Evolutionary conservation across 352 stramenopile genomes (phyloP).

Genomic region (Phytophthora hybrid): DNA sequence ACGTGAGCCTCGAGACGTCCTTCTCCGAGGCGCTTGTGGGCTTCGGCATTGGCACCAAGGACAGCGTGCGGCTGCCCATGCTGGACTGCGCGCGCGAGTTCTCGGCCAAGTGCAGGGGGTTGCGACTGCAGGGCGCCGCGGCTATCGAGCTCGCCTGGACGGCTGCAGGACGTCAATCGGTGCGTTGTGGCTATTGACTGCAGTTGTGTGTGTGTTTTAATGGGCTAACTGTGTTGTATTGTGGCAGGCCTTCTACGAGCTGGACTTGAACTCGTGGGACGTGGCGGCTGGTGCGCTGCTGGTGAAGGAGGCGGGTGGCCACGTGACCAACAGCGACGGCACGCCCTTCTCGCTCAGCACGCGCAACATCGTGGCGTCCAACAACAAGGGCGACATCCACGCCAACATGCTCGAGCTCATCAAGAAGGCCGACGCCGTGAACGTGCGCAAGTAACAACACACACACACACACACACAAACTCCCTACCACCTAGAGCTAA

Average conservation of each 20-base stretch:
- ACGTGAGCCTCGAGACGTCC: conserved; percentile 68
- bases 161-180: conserved; percentile 88
- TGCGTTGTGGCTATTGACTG: conserved; percentile 35
- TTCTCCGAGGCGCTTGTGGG: conserved; percentile 77
- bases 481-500: conserved; percentile 6
- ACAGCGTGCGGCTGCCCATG: conserved; percentile 80
- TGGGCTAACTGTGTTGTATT: not conserved
- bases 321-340: conserved; percentile 87
- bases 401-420: conserved; percentile 71
- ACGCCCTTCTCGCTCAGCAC: conserved; percentile 81
- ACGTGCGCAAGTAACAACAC: conserved; percentile 48
- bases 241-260: conserved; percentile 93
- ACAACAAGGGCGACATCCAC: conserved; percentile 80
- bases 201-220: not conserved
- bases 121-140: conserved; percentile 91
- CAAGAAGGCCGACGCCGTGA: conserved; percentile 55
- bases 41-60: conserved; percentile 87
- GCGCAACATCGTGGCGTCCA: conserved; percentile 85
- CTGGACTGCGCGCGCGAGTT: conserved; percentile 77
- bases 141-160: conserved; percentile 96
- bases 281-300: conserved; percentile 93
- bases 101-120: conserved; percentile 75
- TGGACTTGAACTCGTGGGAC: conserved; percentile 96
- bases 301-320: conserved; percentile 93
- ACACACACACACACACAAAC: not conserved